phyloP scores from a whole-genome alignment of 139 green algal genomes.

The Tetratostichococcus sp. region DNA sequence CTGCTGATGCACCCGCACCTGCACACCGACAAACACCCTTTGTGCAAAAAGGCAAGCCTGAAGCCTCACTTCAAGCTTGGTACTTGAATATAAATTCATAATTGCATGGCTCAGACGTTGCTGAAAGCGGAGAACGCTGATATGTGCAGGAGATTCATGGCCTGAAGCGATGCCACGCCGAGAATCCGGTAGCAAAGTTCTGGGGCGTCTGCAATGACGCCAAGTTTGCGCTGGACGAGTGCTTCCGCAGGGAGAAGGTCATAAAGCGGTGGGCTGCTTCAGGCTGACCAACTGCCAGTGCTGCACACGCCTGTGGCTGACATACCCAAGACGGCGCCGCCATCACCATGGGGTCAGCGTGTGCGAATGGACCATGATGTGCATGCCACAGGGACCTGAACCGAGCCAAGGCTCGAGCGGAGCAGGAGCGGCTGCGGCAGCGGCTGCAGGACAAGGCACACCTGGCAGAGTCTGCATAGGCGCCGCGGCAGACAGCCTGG shows the following conservation, averaged over 20 bases:
- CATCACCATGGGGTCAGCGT: no score
- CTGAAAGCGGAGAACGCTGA: no score
- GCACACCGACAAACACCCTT: conserved; percentile 38
- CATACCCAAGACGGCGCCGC: no score
- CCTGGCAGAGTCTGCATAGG: not conserved
- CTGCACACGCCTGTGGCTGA: no score
- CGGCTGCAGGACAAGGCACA: conserved; percentile 14
- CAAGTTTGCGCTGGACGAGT: conserved; percentile 59
- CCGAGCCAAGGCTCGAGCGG: conserved; percentile 12
- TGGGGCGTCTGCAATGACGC: conserved; percentile 67
- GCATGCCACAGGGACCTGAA: conserved; percentile 12
- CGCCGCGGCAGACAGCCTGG: no score
- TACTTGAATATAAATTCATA: no score
- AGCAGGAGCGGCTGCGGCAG: conserved; percentile 20
- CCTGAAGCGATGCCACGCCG: conserved; percentile 57
- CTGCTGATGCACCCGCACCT: conserved; percentile 53
- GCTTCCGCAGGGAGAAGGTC: conserved; percentile 73
- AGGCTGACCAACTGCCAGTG: no score
- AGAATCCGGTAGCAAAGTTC: conserved; percentile 60
- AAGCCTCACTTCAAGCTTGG: no score
- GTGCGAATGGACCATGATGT: no score
- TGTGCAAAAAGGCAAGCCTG: conserved; percentile 33
- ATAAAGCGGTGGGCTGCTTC: conserved; percentile 36
- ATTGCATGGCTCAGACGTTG: no score
- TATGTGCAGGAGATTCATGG: conserved; percentile 76